Evolutionary conservation across 2,329 filamentous ascomycete species (phyloP), one percentile per base, ranked within the genome.

Genomic region (Monosporascus sp.): DNA sequence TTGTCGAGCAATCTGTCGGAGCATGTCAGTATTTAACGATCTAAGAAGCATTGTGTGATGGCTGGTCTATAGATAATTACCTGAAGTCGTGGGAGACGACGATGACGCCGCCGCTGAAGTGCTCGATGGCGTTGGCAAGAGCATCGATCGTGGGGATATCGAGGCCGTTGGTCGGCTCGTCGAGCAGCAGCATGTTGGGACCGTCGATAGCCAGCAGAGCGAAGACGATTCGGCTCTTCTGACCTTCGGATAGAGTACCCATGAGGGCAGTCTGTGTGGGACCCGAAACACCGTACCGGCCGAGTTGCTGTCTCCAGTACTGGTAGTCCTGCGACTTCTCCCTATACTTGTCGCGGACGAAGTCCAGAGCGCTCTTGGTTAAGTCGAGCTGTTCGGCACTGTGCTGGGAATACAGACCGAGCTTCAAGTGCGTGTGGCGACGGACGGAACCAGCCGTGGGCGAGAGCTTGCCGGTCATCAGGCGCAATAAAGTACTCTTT

Each of bases 11-110:
- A 81, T 81, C 93, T 95, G 54, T 53, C 38, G 40, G 50, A 22
- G 40, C 9, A 19, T 27, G 50, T 65, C 60, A 69, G 58, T 48
- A 58, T 43, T 43, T 45, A 8, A 40, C 27, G 20, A 43, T n/a
- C n/a, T 3, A 52, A 16, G 14, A 19, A 48, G 9, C 31, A 34
- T 34, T 31, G 31, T 34, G 31, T 53, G 48, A 24, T 52, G 36
- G 7, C 6, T 9, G n/a, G 38, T 31, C 17, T 19, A 20, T 11
- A 3, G 22, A 52, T 52, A 67, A 86, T 71, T 84, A 95, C 91
- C 91, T 88, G 84, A 99, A 99, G 75, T 99, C 94, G 88, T 99
- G 94, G 66, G 89, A 95, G 54, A 99, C 94, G 60, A 97, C 93
- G 51, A 97, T 90, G 50, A 97, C 93, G 88, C 95, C 94, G 67